phyloP scores from a whole-genome alignment of 176 grass and related monocot genomes.

The Areca catechu region DNA sequence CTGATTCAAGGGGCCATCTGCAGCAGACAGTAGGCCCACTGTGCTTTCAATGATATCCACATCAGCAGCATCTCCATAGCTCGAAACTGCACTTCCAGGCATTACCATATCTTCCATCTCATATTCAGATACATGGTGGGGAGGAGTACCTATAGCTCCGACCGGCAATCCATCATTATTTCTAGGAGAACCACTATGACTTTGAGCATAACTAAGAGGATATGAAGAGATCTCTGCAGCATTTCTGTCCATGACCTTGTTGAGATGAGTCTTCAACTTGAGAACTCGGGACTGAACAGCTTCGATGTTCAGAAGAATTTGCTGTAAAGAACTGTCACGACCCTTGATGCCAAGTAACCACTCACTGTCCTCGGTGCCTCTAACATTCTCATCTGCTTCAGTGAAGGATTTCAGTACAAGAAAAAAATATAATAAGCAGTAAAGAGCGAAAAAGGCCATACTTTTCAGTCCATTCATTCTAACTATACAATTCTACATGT shows the following conservation, averaged over 20 bases:
- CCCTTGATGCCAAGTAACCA: slow-evolving; percentile 64
- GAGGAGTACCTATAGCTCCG: slow-evolving; percentile 15
- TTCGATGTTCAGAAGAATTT: slow-evolving; percentile 80
- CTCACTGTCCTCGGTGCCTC: slow-evolving; percentile 58
- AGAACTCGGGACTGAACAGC: slow-evolving; percentile 47
- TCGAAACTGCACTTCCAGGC: slow-evolving; percentile 70
- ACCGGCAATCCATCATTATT: slow-evolving; percentile 27
- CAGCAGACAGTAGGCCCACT: slow-evolving; percentile 52
- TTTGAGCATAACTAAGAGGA: slow-evolving; percentile 35
- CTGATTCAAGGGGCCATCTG: slow-evolving; percentile 24
- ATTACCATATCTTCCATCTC: slow-evolving; percentile 59
- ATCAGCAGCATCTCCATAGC: slow-evolving; percentile 81
- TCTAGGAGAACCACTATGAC: slow-evolving; percentile 54
- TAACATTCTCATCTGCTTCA: slow-evolving; percentile 57
- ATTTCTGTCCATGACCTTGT: slow-evolving; percentile 36
- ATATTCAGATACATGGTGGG: slow-evolving; percentile 41
- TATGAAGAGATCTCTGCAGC: slow-evolving; percentile 24
- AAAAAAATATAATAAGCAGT: background rate
- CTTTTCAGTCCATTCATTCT: no score
- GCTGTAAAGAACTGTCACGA: slow-evolving; percentile 44
- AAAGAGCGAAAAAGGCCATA: no score
- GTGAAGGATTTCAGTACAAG: background rate
- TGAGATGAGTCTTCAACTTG: slow-evolving; percentile 53
- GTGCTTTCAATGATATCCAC: slow-evolving; percentile 74
- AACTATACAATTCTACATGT: no score